Conservation (phyloP, 768 basidiomycete genomes). For the Boletus sensibilis region DNA sequence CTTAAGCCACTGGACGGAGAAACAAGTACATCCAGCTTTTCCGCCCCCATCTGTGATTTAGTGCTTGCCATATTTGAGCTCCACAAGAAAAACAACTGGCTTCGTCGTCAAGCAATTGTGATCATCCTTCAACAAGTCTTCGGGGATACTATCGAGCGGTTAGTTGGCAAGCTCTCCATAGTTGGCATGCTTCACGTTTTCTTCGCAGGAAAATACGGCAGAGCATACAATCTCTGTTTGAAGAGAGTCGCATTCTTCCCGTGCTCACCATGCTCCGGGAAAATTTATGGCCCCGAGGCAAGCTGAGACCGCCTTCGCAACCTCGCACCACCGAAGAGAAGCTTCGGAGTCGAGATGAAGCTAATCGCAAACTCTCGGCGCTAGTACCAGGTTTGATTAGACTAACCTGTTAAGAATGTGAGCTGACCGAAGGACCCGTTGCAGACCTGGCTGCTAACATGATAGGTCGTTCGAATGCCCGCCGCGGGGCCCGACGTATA, state of each 20-base stretch:
- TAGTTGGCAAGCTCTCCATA: constrained; percentile 20
- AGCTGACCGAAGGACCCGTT: not conserved
- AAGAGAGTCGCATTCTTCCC: constrained; percentile 67
- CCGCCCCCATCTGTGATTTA: constrained; percentile 91
- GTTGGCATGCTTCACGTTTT: not conserved
- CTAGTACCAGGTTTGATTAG: constrained; percentile 76
- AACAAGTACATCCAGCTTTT: constrained; percentile 85
- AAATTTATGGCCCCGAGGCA: constrained; percentile 83
- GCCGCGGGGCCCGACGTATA: constrained; percentile 86
- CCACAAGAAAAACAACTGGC: constrained; percentile 95
- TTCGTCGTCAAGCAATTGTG: constrained; percentile 91
- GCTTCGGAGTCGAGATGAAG: constrained; percentile 75
- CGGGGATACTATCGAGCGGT: constrained; percentile 96
- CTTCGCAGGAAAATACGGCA: constrained; percentile 83
- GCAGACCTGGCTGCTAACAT: constrained; percentile 93
- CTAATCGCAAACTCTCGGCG: constrained; percentile 85
- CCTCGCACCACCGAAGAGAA: constrained; percentile 85
- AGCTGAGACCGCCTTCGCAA: constrained; percentile 53
- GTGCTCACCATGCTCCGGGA: constrained; percentile 69
- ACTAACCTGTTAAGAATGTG: not conserved
- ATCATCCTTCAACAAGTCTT: constrained; percentile 95
- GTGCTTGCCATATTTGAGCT: constrained; percentile 92
- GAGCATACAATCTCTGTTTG: constrained; percentile 58
- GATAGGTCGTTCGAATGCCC: constrained; percentile 96
- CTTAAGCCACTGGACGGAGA: constrained; percentile 84